Conservation (phyloP, 306 rosid species). For the Fagus crenata region DNA sequence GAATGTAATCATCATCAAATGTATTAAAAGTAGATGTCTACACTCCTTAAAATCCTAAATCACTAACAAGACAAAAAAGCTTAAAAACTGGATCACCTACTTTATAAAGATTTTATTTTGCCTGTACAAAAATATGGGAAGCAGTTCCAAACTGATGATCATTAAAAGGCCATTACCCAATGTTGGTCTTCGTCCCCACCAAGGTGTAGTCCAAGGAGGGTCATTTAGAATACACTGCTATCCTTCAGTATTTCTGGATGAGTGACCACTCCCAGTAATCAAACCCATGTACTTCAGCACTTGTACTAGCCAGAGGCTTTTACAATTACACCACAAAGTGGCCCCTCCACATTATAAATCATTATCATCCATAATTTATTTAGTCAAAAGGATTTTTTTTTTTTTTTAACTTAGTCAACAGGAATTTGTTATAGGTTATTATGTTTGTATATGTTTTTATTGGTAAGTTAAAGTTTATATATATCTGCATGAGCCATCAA, state of each 20-base stretch:
- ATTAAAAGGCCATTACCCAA: neutral
- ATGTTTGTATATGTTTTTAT: neutral
- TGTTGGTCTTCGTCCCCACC: neutral
- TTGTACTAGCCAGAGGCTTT: neutral
- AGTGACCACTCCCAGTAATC: no score
- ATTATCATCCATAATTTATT: neutral
- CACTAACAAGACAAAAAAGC: neutral
- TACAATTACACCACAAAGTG: neutral
- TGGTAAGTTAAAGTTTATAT: neutral
- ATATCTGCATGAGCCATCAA: neutral
- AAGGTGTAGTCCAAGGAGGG: neutral
- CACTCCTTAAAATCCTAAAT: neutral
- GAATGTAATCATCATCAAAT: neutral
- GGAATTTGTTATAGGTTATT: neutral
- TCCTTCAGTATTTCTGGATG: neutral
- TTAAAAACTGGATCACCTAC: no score
- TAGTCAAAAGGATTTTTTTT: neutral
- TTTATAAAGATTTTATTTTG: no score
- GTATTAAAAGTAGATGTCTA: neutral
- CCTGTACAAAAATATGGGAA: no score
- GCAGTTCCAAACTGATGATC: no score
- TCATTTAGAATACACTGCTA: neutral
- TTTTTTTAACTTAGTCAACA: no score
- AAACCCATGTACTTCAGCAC: neutral
- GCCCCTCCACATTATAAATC: neutral